phyloP scores from a whole-genome alignment of 139 green algal genomes.

The Chlorella sp. region DNA sequence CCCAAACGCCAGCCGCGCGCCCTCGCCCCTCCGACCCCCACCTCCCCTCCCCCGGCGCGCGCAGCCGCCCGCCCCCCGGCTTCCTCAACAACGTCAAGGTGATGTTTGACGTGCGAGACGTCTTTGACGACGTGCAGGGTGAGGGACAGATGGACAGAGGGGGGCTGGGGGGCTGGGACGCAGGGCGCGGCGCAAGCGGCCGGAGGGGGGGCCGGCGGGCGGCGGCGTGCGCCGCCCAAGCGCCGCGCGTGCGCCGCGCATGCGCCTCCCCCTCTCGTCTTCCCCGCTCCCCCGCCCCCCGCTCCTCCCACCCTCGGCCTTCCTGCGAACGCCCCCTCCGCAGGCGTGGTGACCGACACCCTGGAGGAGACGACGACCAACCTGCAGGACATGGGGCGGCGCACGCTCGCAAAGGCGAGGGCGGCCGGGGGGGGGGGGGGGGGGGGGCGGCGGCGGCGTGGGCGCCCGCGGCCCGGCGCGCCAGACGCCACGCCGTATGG shows the following conservation, averaged over 20 bases:
- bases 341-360: conserved; percentile 20
- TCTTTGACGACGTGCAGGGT: conserved; percentile 70
- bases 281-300: no score
- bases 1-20: no score
- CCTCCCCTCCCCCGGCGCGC: not conserved
- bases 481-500: not conserved
- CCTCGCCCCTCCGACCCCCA: no score
- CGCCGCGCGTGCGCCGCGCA: no score
- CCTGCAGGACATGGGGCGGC: conserved; percentile 20
- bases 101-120: conserved; percentile 87
- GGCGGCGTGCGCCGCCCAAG: not conserved
- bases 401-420: not conserved
- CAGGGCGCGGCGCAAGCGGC: not conserved
- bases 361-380: conserved; percentile 44
- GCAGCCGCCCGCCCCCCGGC: conserved; percentile 37
- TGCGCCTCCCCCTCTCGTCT: no score
- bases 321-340: not conserved
- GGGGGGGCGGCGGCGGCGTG: not conserved
- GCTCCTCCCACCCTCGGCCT: no score
- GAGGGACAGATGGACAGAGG: not conserved
- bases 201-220: not conserved
- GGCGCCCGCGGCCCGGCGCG: not conserved
- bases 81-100: conserved; percentile 79
- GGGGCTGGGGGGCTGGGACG: not conserved
- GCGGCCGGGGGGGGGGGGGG: not conserved